Evolutionary conservation across 2,329 filamentous ascomycete species (phyloP).

Genomic region (Botrytis hyacinthi): DNA sequence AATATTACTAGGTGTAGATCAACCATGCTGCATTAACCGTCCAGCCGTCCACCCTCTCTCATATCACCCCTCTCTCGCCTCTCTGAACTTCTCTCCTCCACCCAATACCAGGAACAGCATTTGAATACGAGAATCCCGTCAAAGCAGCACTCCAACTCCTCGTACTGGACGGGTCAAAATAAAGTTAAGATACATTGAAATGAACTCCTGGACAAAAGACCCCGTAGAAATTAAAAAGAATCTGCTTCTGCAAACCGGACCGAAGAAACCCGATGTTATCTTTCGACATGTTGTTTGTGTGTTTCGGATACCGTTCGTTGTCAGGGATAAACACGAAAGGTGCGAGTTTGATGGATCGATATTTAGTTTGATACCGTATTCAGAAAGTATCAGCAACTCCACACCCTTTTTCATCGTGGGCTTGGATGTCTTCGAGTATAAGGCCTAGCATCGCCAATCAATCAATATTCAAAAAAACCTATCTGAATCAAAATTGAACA

Average conservation of each 20-base stretch:
- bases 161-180: neutral
- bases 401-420: neutral
- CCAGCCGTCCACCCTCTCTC: neutral
- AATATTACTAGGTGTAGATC: neutral
- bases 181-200: neutral
- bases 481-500: neutral
- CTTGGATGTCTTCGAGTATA: neutral
- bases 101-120: neutral
- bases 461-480: neutral
- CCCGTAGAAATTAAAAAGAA: neutral
- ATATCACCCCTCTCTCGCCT: neutral
- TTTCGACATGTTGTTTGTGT: neutral
- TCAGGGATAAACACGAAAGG: neutral
- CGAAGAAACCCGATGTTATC: neutral
- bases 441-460: neutral
- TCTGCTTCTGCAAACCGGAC: neutral
- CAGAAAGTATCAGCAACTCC: neutral
- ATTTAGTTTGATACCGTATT: neutral
- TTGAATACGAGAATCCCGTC: neutral
- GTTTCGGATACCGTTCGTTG: neutral
- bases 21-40: neutral
- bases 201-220: neutral
- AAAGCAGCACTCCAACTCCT: neutral
- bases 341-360: neutral
- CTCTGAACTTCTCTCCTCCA: neutral